phyloP scores from a whole-genome alignment of 1,284 basidiomycete species.

The Schizopora paradoxa region DNA sequence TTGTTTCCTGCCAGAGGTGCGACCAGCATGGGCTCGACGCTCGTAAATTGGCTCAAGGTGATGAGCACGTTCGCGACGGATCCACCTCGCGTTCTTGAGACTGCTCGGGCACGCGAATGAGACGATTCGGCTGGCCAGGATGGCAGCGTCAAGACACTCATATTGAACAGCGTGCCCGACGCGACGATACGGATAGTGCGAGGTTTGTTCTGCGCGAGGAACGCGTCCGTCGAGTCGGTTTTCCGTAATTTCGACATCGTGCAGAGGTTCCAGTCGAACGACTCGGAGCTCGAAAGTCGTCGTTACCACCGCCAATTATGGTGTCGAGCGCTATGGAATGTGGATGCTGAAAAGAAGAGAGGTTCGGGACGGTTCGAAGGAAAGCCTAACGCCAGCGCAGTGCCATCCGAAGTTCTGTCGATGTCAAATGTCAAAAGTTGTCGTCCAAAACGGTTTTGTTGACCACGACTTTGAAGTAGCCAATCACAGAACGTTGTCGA shows the following conservation, averaged over 20 bases:
- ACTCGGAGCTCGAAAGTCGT: too few species aligned
- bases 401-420: too few species aligned
- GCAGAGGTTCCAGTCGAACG: background rate
- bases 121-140: slow-evolving; percentile 53
- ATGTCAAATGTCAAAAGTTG: too few species aligned
- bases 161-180: slow-evolving; percentile 72
- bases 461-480: too few species aligned
- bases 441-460: too few species aligned
- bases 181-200: slow-evolving; percentile 66
- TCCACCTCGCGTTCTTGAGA: slow-evolving; percentile 60
- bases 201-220: background rate
- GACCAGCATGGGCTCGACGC: slow-evolving; percentile 62
- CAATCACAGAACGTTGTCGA: too few species aligned
- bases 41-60: slow-evolving; percentile 62
- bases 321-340: too few species aligned
- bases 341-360: too few species aligned
- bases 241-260: background rate
- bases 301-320: too few species aligned
- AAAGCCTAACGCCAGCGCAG: too few species aligned
- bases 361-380: too few species aligned
- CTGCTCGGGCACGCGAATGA: slow-evolving; percentile 63
- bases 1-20: slow-evolving; percentile 68
- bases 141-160: slow-evolving; percentile 59
- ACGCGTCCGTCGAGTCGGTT: background rate
- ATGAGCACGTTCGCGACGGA: slow-evolving; percentile 66